These are phyloP conservation scores for Colletotrichum noveboracense DNA, from an alignment of 2,329 filamentous ascomycete genomes.

Conservation along the genomic window DNA sequence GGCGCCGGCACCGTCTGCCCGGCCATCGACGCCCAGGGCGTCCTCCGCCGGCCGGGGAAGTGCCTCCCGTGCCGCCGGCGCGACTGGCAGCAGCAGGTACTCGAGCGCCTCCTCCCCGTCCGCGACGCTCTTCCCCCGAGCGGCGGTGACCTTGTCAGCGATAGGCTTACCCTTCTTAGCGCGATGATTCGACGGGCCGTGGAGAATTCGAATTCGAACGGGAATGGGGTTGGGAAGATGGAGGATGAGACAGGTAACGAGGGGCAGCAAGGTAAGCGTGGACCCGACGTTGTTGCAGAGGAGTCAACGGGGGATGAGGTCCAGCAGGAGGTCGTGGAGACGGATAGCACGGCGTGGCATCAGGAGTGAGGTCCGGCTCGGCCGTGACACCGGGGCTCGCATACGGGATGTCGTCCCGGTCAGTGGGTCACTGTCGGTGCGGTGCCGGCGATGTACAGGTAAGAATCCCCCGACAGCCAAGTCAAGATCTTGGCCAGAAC, in stretches of 20 bases:
- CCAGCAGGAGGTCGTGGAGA: background rate
- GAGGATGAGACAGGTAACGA: background rate
- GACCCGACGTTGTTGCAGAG: background rate
- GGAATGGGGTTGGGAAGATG: background rate
- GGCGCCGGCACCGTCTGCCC: background rate
- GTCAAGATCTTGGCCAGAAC: background rate
- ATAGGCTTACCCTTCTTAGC: background rate
- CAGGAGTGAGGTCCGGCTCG: background rate
- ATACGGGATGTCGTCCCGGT: background rate
- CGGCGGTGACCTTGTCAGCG: background rate
- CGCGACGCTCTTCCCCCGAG: background rate
- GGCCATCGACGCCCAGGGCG: slow-evolving; percentile 1
- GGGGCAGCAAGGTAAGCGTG: background rate
- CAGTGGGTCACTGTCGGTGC: background rate
- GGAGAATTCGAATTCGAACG: background rate
- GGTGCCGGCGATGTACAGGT: background rate
- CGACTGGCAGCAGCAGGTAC: background rate
- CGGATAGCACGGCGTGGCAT: background rate
- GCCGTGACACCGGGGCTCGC: background rate
- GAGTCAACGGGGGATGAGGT: too few relatives aligned
- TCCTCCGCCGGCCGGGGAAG: slow-evolving; percentile 2
- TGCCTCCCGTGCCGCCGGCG: slow-evolving; percentile 13
- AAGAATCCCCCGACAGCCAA: background rate
- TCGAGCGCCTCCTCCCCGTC: background rate
- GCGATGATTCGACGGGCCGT: background rate